These are phyloP conservation scores for Metarhizium anisopliae DNA, from an alignment of 2,329 filamentous ascomycete species.

Conservation along the genomic window DNA sequence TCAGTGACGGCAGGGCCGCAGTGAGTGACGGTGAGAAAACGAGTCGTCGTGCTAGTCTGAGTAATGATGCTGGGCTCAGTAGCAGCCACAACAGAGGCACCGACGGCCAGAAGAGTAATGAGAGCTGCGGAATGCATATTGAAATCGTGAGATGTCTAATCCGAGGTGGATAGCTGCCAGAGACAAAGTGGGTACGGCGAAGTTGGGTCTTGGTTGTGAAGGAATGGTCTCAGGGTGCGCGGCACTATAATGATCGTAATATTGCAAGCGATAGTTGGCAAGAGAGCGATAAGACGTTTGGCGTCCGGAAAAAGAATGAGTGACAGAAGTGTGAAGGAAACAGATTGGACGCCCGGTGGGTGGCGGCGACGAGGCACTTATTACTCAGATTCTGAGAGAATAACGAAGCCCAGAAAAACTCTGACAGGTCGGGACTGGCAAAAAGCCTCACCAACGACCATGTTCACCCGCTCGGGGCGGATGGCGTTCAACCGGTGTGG, in stretches of 20 bases:
- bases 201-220: not conserved
- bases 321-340: not conserved
- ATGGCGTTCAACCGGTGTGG: constrained; percentile 3
- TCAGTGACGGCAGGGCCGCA: constrained; percentile 35
- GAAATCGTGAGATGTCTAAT: constrained; percentile 9
- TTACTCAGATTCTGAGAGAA: not conserved
- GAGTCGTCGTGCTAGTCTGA: constrained; percentile 34
- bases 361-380: not conserved
- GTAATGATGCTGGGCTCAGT: constrained; percentile 26
- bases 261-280: not conserved
- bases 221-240: not conserved
- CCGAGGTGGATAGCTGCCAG: not conserved
- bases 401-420: constrained; percentile 1
- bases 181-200: not conserved
- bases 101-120: constrained; percentile 31
- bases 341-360: not conserved
- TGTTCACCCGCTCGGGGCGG: not conserved
- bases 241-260: not conserved
- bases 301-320: constrained; percentile 1
- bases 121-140: constrained; percentile 39
- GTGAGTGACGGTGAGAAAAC: constrained; percentile 36
- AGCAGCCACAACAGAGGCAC: constrained; percentile 29
- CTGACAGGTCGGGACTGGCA: not conserved
- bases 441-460: constrained; percentile 1
- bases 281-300: not conserved